Percentiles rank a stretch among this genome's conserved stretches.
Conservation (phyloP, 176 grass and related monocot genomes). For the Triticum turgidum region DNA sequence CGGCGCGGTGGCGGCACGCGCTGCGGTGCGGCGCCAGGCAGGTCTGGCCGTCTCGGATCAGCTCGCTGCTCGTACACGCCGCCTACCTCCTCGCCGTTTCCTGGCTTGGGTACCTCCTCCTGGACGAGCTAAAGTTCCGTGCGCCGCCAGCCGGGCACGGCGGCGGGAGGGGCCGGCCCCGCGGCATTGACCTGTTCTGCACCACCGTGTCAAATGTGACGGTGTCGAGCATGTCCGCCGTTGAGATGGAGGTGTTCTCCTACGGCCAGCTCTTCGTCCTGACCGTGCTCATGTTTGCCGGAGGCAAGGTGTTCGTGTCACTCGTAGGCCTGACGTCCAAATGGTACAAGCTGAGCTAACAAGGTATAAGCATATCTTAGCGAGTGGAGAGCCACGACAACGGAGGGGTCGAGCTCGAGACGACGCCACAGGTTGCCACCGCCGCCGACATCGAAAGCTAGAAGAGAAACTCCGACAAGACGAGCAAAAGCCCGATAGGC, state of each 20-base stretch:
- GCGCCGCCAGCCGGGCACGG: background rate
- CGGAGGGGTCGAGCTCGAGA: background rate
- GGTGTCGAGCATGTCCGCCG: constrained; percentile 73
- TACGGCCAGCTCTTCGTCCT: constrained; percentile 53
- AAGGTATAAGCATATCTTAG: background rate
- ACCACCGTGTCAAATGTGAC: constrained; percentile 63
- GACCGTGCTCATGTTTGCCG: constrained; percentile 49
- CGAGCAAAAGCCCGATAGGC: background rate
- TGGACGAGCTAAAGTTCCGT: constrained; percentile 8
- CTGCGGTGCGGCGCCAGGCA: background rate
- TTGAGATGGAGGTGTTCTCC: constrained; percentile 78
- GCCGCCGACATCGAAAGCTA: background rate
- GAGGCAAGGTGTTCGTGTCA: constrained; percentile 58
- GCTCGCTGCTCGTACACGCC: constrained; percentile 21
- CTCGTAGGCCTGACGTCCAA: constrained; percentile 34
- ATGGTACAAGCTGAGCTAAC: constrained; percentile 27
- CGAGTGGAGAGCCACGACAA: constrained; percentile 20
- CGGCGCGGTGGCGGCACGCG: constrained; percentile 28
- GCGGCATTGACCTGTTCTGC: constrained; percentile 52
- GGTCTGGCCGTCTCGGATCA: background rate
- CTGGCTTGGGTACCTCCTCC: constrained; percentile 30
- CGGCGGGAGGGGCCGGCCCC: background rate
- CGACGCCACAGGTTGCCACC: background rate
- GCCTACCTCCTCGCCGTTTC: constrained; percentile 42
- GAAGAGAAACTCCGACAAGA: background rate